Evolutionary conservation across 2,329 filamentous ascomycete genomes (phyloP).

Genomic region (Pseudocercospora macadamiae): DNA sequence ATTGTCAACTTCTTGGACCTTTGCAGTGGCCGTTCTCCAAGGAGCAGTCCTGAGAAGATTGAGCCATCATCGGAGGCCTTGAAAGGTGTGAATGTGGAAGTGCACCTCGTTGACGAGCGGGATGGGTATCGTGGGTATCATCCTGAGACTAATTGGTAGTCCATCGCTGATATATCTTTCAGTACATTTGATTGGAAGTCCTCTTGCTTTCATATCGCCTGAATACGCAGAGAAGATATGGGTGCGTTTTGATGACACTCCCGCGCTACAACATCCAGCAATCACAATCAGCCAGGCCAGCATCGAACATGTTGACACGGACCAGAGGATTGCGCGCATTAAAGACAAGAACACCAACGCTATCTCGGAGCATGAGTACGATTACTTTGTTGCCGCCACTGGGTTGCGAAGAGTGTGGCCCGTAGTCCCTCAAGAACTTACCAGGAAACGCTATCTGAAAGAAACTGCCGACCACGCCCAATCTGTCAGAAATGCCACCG

Average conservation of each 20-base stretch:
- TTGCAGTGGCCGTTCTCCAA: slow-evolving; percentile 12
- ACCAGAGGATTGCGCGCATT: slow-evolving; percentile 61
- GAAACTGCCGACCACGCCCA: slow-evolving; percentile 66
- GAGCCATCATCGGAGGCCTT: slow-evolving; percentile 16
- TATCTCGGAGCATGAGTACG: slow-evolving; percentile 55
- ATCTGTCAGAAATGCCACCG: slow-evolving; percentile 51
- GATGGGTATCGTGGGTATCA: slow-evolving; percentile 71
- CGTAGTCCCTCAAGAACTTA: slow-evolving; percentile 69
- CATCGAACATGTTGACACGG: slow-evolving; percentile 62
- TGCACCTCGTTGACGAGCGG: slow-evolving; percentile 77
- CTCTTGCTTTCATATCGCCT: slow-evolving; percentile 68
- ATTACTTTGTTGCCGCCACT: slow-evolving; percentile 74
- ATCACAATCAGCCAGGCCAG: slow-evolving; percentile 69
- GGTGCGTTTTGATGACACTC: slow-evolving; percentile 69
- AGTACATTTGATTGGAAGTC: slow-evolving; percentile 78
- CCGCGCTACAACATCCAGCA: slow-evolving; percentile 64
- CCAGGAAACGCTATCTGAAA: slow-evolving; percentile 63
- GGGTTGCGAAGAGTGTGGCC: slow-evolving; percentile 73
- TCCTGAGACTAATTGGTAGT: neutral
- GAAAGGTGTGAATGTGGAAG: slow-evolving; percentile 55
- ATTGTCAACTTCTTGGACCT: slow-evolving; percentile 23
- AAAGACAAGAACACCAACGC: slow-evolving; percentile 43
- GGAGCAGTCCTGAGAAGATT: slow-evolving; percentile 14
- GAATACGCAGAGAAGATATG: slow-evolving; percentile 69
- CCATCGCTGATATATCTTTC: neutral